These are phyloP conservation scores for Aspergillus caelatus DNA, from an alignment of 2,329 filamentous ascomycete genomes.

Conservation along the genomic window DNA sequence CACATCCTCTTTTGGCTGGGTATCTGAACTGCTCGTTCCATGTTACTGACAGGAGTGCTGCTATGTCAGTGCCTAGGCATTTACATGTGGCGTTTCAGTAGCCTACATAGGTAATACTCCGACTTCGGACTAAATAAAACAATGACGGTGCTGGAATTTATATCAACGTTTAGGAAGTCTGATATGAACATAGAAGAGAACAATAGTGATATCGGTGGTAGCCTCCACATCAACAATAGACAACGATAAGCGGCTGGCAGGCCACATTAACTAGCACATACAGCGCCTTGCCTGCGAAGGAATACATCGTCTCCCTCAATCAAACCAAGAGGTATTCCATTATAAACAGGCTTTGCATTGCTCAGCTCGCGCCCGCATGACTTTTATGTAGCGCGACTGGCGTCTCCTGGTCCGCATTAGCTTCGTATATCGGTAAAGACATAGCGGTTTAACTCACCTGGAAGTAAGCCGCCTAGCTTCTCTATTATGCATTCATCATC, in stretches of 20 bases:
- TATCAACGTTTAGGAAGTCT: not conserved
- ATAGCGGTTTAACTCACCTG: not conserved
- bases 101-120: not conserved
- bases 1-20: too few species aligned
- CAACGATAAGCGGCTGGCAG: not conserved
- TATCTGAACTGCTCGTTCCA: too few species aligned
- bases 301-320: not conserved
- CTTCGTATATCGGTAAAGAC: not conserved
- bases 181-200: not conserved
- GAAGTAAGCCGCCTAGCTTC: not conserved
- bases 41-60: not conserved
- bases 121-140: not conserved
- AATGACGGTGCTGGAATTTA: not conserved
- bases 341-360: rapidly evolving
- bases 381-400: not conserved
- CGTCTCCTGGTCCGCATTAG: not conserved
- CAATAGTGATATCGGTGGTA: not conserved
- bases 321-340: not conserved
- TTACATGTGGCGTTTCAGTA: not conserved
- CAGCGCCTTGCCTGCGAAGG: not conserved
- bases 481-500: not conserved
- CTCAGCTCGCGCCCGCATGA: not conserved
- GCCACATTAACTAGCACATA: too few species aligned
- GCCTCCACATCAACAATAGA: not conserved
- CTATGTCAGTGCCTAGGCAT: not conserved